A percentile compares a stretch with the other conserved stretches of the same genome.
These are phyloP conservation scores for Rubia tinctorum DNA, from an alignment of 305 asterid genomes.

Conservation along the genomic window DNA sequence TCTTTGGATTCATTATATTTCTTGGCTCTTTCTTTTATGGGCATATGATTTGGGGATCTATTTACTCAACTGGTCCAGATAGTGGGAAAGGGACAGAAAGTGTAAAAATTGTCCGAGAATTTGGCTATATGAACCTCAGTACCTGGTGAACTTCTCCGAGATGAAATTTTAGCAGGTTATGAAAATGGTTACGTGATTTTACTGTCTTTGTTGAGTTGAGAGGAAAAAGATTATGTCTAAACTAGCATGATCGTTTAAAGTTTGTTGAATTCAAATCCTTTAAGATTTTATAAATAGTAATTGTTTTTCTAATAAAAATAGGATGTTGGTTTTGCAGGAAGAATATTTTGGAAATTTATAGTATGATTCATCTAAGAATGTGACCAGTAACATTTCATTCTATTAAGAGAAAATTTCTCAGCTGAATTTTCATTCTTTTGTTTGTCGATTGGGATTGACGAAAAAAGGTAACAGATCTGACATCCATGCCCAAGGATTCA, in stretches of 20 bases:
- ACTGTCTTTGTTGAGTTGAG: neutral
- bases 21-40: neutral
- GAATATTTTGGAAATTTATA: too few species aligned
- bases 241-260: too few species aligned
- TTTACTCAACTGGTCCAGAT: constrained; percentile 77
- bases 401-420: constrained; percentile 22
- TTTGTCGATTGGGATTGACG: constrained; percentile 99
- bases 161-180: constrained; percentile 81
- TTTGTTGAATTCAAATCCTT: too few species aligned
- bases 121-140: constrained; percentile 88
- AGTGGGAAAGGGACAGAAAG: constrained; percentile 99
- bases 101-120: constrained; percentile 71
- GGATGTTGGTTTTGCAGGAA: too few species aligned
- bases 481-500: constrained; percentile 84
- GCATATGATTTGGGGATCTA: neutral
- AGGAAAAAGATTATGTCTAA: too few species aligned
- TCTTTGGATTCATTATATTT: neutral
- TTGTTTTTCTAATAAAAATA: too few species aligned
- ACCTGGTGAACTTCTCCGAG: constrained; percentile 94
- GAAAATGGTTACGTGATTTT: constrained; percentile 66
- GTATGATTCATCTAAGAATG: too few species aligned
- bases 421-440: constrained; percentile 78
- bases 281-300: too few species aligned
- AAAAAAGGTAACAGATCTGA: constrained; percentile 83
- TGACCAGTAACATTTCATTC: too few species aligned